Percentiles rank a stretch among this genome's conserved stretches.
Evolutionary conservation across 148 eudicot species (phyloP).

Genomic region (Diospyros lotus): DNA sequence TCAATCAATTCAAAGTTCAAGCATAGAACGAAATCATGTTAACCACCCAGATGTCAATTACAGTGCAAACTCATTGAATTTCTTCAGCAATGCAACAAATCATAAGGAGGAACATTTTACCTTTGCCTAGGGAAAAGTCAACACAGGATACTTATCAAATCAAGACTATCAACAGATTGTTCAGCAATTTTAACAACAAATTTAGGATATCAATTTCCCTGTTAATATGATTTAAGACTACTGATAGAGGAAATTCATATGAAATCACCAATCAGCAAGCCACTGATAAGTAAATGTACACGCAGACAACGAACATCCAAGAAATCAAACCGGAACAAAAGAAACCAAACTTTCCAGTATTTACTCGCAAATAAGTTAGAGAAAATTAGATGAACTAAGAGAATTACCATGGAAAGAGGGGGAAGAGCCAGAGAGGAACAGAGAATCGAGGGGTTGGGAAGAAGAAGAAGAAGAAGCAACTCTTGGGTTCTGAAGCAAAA

Average conservation of each 20-base stretch:
- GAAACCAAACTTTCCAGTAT: no score
- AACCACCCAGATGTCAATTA: not conserved
- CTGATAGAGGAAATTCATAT: no score
- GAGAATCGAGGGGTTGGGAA: constrained; percentile 35
- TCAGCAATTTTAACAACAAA: no score
- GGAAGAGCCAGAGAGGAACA: constrained; percentile 46
- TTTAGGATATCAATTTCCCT: no score
- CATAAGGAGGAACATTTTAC: not conserved
- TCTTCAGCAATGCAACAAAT: not conserved
- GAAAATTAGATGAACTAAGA: not conserved
- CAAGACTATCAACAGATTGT: no score
- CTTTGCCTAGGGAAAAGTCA: no score
- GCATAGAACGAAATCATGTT: not conserved
- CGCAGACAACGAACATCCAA: no score
- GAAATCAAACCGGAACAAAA: no score
- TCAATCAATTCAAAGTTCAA: not conserved
- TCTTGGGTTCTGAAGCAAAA: constrained; percentile 15
- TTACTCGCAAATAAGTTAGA: not conserved
- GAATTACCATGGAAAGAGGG: constrained; percentile 45
- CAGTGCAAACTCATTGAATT: not conserved
- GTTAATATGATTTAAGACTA: no score
- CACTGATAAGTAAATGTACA: no score
- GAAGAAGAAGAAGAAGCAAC: constrained; percentile 26
- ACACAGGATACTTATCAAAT: no score
- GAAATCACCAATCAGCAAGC: no score